Evolutionary conservation across 352 stramenopile genomes (phyloP), one percentile per base, ranked within the genome.

Genomic region (Globisporangium recalcitrans): DNA sequence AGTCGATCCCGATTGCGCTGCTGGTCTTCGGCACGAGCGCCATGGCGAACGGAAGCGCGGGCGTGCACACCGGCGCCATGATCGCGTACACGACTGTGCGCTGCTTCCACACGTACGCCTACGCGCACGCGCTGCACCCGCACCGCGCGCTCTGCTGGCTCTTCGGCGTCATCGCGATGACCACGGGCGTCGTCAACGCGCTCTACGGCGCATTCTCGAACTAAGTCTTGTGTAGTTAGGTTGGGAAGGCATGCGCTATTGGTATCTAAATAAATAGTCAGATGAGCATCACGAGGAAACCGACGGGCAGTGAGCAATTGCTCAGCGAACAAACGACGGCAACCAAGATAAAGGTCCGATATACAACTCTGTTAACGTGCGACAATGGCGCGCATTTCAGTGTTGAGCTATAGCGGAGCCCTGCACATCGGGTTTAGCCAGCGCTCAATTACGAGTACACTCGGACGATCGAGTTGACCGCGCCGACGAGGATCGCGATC

Each of bases 21-120:
- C 32, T 52, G 24, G 22, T 52, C 11, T 52, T 52, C 13, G 22
- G 22, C 24, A 27, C 46, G 10, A 52, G 46, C 22, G 22, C 46
- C 3, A 24, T 52, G 21, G 46, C 46, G 6, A 52, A 52, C 22
- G 46, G 46, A 10, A 52, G 46, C 21, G 22, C 46, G 0, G 46
- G 46, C 4, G 46, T 52, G 22, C 46, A 52, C 46, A 52, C 46
- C 10, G 51, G 27, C 19, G 51, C 51, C 26, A 40, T 56, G 59
- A 58, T 69, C 32, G 46, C 59, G 8, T 82, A 77, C 73, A 86
- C 74, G 1, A 40, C 64, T 2, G 61, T 65, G 10, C 74, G 77
- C 56, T 70, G 68, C 62, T 52, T 71, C n/a, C 71, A 83, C 58
- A 75, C 70, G 21, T 75, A 70, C 57, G 70, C 70, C 53, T 85